These are phyloP conservation scores for Phytophthora pisi DNA, from an alignment of 352 stramenopile species.

Conservation along the genomic window DNA sequence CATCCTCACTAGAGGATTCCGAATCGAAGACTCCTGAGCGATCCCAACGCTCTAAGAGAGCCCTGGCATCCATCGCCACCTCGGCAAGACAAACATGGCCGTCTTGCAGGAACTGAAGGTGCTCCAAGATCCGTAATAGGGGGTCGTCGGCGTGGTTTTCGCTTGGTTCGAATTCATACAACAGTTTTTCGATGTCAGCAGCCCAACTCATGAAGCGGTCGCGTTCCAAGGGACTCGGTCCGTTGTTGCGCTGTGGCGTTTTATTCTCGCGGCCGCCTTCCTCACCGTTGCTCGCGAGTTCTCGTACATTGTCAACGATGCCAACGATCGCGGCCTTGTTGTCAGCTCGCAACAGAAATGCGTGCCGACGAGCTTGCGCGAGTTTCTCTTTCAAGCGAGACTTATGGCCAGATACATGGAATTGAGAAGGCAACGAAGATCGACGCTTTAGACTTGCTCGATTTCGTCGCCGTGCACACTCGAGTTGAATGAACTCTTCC, in stretches of 20 bases:
- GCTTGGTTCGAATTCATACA: constrained; percentile 55
- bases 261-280: constrained; percentile 1
- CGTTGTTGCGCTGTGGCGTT: constrained; percentile 10
- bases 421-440: constrained; percentile 57
- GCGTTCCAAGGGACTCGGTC: constrained; percentile 60
- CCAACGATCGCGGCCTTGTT: constrained; percentile 50
- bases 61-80: constrained; percentile 49
- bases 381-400: constrained; percentile 54
- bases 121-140: constrained; percentile 50
- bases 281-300: constrained; percentile 34
- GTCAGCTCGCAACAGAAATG: constrained; percentile 56
- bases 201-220: constrained; percentile 52
- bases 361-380: constrained; percentile 50
- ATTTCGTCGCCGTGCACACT: constrained; percentile 59
- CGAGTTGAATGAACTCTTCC: constrained; percentile 65
- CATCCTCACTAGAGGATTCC: constrained; percentile 43
- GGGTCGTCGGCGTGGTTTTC: constrained; percentile 53
- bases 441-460: constrained; percentile 44
- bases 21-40: constrained; percentile 58
- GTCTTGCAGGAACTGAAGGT: constrained; percentile 64
- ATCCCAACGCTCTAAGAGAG: constrained; percentile 62
- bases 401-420: constrained; percentile 39
- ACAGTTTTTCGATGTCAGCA: constrained; percentile 38
- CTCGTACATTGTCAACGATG: constrained; percentile 51
- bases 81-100: constrained; percentile 62